Conservation (phyloP, 2,329 filamentous ascomycete species). For the Malbranchea zuffiana region DNA sequence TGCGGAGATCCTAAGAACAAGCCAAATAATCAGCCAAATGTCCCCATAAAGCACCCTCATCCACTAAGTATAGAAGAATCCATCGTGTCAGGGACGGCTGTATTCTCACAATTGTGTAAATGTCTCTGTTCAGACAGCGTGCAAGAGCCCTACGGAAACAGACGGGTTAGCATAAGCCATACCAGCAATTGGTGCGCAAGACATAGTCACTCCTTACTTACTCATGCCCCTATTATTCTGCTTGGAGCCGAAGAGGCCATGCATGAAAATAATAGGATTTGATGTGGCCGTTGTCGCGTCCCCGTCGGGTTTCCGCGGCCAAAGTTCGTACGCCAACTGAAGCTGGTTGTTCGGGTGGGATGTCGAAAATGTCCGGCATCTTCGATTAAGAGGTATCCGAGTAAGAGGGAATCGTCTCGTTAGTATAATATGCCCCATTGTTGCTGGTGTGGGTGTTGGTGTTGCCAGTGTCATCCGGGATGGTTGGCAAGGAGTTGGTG, state of each 20-base stretch:
- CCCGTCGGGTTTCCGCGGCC: not conserved
- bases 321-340: slow-evolving; percentile 6
- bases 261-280: slow-evolving; percentile 66
- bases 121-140: slow-evolving; percentile 59
- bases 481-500: too few species aligned
- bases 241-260: slow-evolving; percentile 85
- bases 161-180: not conserved
- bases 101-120: slow-evolving; percentile 61
- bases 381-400: not conserved
- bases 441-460: too few species aligned
- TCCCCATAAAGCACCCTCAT: not conserved
- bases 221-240: slow-evolving; percentile 82
- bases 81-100: slow-evolving; percentile 10
- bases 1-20: slow-evolving; percentile 60
- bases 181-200: not conserved
- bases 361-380: slow-evolving; percentile 3
- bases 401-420: too few species aligned
- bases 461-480: too few species aligned
- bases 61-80: not conserved
- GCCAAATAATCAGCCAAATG: not conserved
- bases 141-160: slow-evolving; percentile 54
- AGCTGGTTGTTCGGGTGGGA: not conserved
- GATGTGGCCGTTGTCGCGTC: slow-evolving; percentile 2
- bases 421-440: too few species aligned
- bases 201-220: slow-evolving; percentile 51